Evolutionary conservation across 2,329 filamentous ascomycete species (phyloP), one percentile per base, ranked within the genome.

Genomic region (Ophiostoma quercus): DNA sequence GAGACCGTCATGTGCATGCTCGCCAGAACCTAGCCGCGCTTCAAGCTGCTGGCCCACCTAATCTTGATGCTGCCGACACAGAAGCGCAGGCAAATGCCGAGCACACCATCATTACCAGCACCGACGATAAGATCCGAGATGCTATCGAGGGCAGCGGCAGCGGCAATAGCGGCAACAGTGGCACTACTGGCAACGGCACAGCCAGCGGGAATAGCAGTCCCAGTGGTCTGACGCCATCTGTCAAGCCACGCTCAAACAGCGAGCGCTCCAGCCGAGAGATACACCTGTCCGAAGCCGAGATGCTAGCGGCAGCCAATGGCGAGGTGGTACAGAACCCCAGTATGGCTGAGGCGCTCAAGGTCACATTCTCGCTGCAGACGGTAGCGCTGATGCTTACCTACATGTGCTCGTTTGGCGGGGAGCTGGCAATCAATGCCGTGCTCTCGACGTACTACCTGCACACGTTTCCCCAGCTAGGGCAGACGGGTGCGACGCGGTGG

Each of bases 1-100:
- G 86, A 7, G 89, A 94, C 54, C 87, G 92, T 39, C 83, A 87
- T 67, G 80, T 86, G 62, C 84, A 83, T 72, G 82, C 85, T 1
- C 80, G 85, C 69, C 82, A 85, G 73, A 85, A 83, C 77, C 81
- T 84, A 67, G 81, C 79, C 66, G 78, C 79, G 16, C 82, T 85
- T 74, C 79, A 39, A 8, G 32, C 34, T 1, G 62, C 19, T 22
- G 19, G n/a, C 2, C 19, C 62, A 39, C 37, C 62, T 11, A 3
- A 5, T 3, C 62, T 14, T 3, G 62, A 14, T 41, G 62, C 32
- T 8, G 80, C 11, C 74, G 82, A 43, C 12, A 34, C 37, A 43
- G 65, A 66, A 39, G 37, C 65, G 4, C 65, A 29, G 7, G 65
- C 65, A 41, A 41, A 16, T 66, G 63, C 60, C 2, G 14, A 37